Base-by-base conservation (phyloP, 441 rosid species). In the Melastoma candidum region DNA sequence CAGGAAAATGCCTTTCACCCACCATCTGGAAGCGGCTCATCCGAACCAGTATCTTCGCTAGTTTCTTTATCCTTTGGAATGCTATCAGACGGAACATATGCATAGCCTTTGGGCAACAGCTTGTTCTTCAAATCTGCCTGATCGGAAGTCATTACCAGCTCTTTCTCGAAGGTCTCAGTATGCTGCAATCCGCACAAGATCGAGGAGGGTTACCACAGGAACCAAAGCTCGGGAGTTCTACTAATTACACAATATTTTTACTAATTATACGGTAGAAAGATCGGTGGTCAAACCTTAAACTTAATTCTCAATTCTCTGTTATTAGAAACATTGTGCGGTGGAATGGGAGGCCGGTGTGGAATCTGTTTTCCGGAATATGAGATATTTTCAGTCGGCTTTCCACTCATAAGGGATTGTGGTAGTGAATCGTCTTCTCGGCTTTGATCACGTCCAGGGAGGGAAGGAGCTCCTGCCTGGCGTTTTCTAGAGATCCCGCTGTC, bases 131-230 rank as follows among this genome's bases (percentile, higher is more conserved):
- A 70, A 44, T 92, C 84, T 52, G 99, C 97, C 82, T 94, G 94
- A 71, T 89, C 99, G 36, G 99, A 94, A 32, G 99, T 94, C 99
- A 89, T 93, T 58, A 93, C 81, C 64, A 93, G 63, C 85, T 93
- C 97, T 58, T 89, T 89, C 55, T 87, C 95, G 55, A 94, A 81
- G 24, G 95, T 87, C 65, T 87, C 93, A 29, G 78, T 63, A 52
- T 63, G 79, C 95, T 86, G 79, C 63, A 58, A 67, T 48, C 72
- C 63, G 22, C 22, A 68, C 58, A 27, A 39, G 2, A 44, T 49
- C 43, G 53, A 44, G 26, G 26, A 2, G 50, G 12, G 51, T 59
- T 48, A 50, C 54, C 26, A 26, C 11, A 1, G 43, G 50, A 25
- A 51, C 54, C 46, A 54, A 44, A 45, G 6, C 4, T 12, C 1